Percentiles rank a stretch among this genome's conserved stretches.
Conservation (phyloP, 2,329 filamentous ascomycete genomes). For the Peltaster fructicola region DNA sequence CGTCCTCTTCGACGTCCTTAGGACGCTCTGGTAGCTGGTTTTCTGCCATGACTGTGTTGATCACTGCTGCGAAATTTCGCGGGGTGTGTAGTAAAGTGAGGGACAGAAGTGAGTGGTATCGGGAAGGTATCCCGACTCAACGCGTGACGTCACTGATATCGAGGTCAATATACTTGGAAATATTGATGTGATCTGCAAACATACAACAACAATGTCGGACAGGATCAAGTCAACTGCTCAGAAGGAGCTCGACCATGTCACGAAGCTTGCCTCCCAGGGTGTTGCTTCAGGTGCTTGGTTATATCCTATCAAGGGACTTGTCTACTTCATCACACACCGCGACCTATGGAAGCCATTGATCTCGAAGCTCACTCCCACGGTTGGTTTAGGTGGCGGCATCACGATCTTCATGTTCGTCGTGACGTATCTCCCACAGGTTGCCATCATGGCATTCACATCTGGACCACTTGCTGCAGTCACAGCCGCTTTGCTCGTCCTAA, state of each 20-base stretch:
- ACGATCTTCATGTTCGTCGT: slow-evolving; percentile 52
- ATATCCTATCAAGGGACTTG: slow-evolving; percentile 62
- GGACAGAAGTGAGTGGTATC: no score
- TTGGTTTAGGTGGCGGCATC: slow-evolving; percentile 54
- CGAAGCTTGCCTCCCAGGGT: slow-evolving; percentile 46
- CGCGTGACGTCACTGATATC: no score
- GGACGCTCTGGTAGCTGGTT: slow-evolving; percentile 3
- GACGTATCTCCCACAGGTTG: slow-evolving; percentile 71
- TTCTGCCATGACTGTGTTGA: slow-evolving; percentile 1
- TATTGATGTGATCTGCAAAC: no score
- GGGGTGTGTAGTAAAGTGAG: no score
- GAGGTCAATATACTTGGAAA: no score
- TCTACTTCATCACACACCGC: slow-evolving; percentile 41
- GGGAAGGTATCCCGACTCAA: no score
- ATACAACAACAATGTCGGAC: slow-evolving; percentile 10
- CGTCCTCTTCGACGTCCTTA: slow-evolving; percentile 10
- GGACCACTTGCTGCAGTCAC: slow-evolving; percentile 64
- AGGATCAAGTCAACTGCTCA: slow-evolving; percentile 39
- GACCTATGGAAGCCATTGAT: slow-evolving; percentile 42
- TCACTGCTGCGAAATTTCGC: no score
- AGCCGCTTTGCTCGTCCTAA: slow-evolving; percentile 46
- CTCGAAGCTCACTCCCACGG: slow-evolving; percentile 39
- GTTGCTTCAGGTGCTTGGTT: slow-evolving; percentile 62
- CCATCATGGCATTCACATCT: slow-evolving; percentile 66
- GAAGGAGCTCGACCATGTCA: slow-evolving; percentile 55